phyloP scores from a whole-genome alignment of 2,329 filamentous ascomycete species.

The Gnomoniopsis smithogilvyi region DNA sequence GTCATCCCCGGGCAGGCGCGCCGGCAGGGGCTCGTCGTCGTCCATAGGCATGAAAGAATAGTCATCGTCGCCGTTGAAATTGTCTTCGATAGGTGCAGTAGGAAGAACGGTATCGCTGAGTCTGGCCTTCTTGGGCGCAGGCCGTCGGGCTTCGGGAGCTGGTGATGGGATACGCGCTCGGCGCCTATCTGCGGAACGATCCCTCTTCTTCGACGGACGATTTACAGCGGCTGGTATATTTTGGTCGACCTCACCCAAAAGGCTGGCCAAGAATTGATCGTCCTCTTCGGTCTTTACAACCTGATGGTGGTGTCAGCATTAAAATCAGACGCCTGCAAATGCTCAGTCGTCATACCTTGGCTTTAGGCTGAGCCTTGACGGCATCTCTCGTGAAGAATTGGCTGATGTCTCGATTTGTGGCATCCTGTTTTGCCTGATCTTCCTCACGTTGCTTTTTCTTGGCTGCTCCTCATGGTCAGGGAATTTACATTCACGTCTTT shows the following conservation, averaged over 20 bases:
- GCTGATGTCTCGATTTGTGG: constrained; percentile 86
- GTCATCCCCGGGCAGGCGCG: constrained; percentile 27
- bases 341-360: constrained; percentile 61
- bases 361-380: constrained; percentile 64
- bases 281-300: constrained; percentile 80
- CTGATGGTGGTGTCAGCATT: constrained; percentile 37
- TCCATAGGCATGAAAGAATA: constrained; percentile 49
- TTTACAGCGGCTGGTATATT: constrained; percentile 59
- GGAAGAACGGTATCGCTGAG: constrained; percentile 47
- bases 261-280: constrained; percentile 77
- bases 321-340: background rate
- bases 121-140: constrained; percentile 55
- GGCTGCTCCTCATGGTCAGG: constrained; percentile 41
- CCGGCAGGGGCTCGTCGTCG: constrained; percentile 56
- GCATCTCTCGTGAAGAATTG: constrained; percentile 88
- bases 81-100: constrained; percentile 49
- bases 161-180: constrained; percentile 81
- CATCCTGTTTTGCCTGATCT: constrained; percentile 79
- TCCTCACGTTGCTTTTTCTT: constrained; percentile 85
- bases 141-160: constrained; percentile 52
- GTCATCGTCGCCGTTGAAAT: constrained; percentile 49
- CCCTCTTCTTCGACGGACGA: constrained; percentile 56
- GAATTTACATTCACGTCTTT: background rate
- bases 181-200: constrained; percentile 73
- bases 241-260: constrained; percentile 84